phyloP scores from a whole-genome alignment of 106 monocot species.

The Ottelia alismoides region DNA sequence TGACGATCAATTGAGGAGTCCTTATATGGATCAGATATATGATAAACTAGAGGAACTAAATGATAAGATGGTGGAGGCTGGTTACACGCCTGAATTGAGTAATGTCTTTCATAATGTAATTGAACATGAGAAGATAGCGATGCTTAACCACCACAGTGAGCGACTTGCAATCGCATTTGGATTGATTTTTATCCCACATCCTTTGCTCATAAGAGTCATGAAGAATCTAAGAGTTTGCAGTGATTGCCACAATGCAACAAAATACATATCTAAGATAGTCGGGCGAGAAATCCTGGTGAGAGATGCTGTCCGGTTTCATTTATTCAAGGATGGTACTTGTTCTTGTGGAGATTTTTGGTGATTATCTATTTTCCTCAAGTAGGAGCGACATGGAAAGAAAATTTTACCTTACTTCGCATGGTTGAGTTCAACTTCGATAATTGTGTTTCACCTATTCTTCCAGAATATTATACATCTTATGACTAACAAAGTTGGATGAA shows the following conservation, averaged over 20 bases:
- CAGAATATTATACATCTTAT: too few relatives aligned
- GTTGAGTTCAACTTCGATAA: too few relatives aligned
- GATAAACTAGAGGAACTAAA: constrained; percentile 34
- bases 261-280: constrained; percentile 57
- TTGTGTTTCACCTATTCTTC: too few relatives aligned
- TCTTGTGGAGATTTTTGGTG: constrained; percentile 89
- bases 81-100: constrained; percentile 49
- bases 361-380: too few relatives aligned
- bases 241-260: constrained; percentile 68
- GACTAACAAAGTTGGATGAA: too few relatives aligned
- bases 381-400: too few relatives aligned
- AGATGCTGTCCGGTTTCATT: constrained; percentile 67
- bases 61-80: constrained; percentile 32
- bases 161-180: constrained; percentile 81
- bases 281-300: constrained; percentile 69
- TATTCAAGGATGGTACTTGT: constrained; percentile 50
- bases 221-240: constrained; percentile 73
- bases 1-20: constrained; percentile 53
- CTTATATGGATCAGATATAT: constrained; percentile 43
- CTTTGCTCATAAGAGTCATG: constrained; percentile 50
- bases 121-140: constrained; percentile 44
- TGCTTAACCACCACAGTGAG: constrained; percentile 76
- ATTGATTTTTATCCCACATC: constrained; percentile 40
- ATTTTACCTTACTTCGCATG: too few relatives aligned
- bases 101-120: constrained; percentile 47